These are phyloP conservation scores for Camellia granthamiana DNA, from an alignment of 148 eudicot species.

Conservation along the genomic window DNA sequence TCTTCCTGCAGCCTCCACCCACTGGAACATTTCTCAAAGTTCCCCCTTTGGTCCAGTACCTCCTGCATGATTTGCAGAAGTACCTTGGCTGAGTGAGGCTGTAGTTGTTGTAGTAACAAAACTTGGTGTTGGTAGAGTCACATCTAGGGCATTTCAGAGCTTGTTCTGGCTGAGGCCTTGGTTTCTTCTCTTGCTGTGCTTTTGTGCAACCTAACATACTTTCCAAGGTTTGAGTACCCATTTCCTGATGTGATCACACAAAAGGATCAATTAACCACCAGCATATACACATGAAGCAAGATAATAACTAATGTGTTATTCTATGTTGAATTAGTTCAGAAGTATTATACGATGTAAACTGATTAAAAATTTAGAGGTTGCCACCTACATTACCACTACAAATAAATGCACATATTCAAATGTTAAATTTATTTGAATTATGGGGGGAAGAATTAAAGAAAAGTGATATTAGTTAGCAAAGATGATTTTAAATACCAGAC, in stretches of 20 bases:
- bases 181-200: slow-evolving; percentile 61
- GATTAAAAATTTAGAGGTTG: too few species aligned
- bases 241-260: slow-evolving; percentile 26
- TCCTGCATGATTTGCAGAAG: slow-evolving; percentile 84
- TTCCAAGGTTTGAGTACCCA: slow-evolving; percentile 54
- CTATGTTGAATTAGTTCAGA: too few species aligned
- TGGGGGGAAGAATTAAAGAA: too few species aligned
- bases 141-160: slow-evolving; percentile 81
- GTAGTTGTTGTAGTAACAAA: slow-evolving; percentile 93
- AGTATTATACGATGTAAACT: too few species aligned
- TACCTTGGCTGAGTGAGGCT: slow-evolving; percentile 84
- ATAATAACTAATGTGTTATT: too few species aligned
- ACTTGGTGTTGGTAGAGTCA: slow-evolving; percentile 80
- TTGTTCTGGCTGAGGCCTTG: slow-evolving; percentile 59
- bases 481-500: not conserved
- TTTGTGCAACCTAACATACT: slow-evolving; percentile 67
- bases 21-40: slow-evolving; percentile 86
- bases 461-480: not conserved
- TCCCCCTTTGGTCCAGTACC: slow-evolving; percentile 96
- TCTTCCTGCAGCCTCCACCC: slow-evolving; percentile 90
- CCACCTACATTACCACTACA: not conserved
- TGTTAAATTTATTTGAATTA: too few species aligned
- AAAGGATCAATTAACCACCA: not conserved
- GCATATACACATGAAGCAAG: not conserved
- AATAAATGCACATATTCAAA: not conserved